Conservation (phyloP, 352 stramenopile genomes). For the Globisporangium viniferum region DNA sequence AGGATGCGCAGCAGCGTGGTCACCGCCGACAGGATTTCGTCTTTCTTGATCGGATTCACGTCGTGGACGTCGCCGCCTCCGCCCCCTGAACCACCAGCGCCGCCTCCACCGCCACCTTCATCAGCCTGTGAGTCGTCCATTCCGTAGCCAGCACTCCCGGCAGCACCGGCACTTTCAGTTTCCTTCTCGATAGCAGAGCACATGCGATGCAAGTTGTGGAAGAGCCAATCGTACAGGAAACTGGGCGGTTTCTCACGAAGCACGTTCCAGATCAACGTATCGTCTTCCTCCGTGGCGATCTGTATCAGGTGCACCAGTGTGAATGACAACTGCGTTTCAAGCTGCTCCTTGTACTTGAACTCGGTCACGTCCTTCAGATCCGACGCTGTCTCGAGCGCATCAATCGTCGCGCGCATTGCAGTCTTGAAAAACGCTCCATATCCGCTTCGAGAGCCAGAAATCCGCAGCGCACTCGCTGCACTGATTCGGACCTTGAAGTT, state of each 20-base stretch:
- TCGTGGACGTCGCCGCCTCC: conserved; percentile 71
- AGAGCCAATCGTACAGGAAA: conserved; percentile 88
- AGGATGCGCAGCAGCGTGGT: conserved; percentile 74
- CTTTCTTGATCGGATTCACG: conserved; percentile 78
- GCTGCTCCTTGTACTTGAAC: conserved; percentile 89
- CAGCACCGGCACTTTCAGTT: conserved; percentile 17
- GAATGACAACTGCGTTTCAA: conserved; percentile 86
- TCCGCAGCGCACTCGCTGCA: conserved; percentile 69
- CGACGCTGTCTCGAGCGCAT: conserved; percentile 81
- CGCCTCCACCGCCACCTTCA: conserved; percentile 20
- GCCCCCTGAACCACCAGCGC: conserved; percentile 15
- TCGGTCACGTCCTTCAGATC: conserved; percentile 86
- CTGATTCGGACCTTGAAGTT: conserved; percentile 90
- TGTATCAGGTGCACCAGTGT: conserved; percentile 82
- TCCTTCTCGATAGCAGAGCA: conserved; percentile 61
- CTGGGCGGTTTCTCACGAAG: conserved; percentile 59
- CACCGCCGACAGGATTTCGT: conserved; percentile 74
- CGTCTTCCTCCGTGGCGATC: conserved; percentile 69
- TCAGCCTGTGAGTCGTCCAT: conserved; percentile 25
- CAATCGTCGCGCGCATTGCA: conserved; percentile 57
- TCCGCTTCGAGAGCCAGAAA: conserved; percentile 58
- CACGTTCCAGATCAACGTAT: conserved; percentile 60
- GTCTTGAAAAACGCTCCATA: conserved; percentile 74
- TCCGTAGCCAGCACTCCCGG: conserved; percentile 15
- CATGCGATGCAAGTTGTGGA: conserved; percentile 87